Conservation (phyloP, 805 yeast species). For the Allodekkera sacchari region DNA sequence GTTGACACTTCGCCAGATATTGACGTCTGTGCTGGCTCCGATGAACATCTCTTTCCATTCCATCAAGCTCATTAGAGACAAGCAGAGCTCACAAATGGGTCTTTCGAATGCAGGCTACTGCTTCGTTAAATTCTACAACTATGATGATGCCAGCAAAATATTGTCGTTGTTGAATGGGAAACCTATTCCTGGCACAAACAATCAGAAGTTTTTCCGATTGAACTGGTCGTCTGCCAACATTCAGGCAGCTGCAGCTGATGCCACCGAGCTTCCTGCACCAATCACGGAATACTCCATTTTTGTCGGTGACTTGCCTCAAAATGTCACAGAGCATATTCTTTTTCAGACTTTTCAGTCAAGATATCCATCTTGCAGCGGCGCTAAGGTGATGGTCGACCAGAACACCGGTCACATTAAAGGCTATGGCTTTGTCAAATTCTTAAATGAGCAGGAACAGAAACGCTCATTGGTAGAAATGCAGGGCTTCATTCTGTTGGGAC, state of each 20-base stretch:
- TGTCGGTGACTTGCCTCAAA: conserved; percentile 77
- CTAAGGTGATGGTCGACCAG: conserved; percentile 71
- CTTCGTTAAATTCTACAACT: conserved; percentile 64
- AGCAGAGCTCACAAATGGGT: conserved; percentile 26
- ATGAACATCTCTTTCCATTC: conserved; percentile 50
- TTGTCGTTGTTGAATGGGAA: conserved; percentile 55
- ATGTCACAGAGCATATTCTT: conserved; percentile 58
- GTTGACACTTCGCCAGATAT: conserved; percentile 50
- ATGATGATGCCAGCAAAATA: conserved; percentile 57
- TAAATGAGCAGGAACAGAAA: conserved; percentile 56
- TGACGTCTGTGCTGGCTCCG: conserved; percentile 42
- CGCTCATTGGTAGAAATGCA: conserved; percentile 76
- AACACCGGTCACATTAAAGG: conserved; percentile 67
- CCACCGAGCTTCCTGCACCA: conserved; percentile 7
- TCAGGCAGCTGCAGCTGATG: conserved; percentile 14
- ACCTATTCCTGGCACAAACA: conserved; percentile 56
- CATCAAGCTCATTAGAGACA: conserved; percentile 67
- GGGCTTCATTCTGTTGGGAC: conserved; percentile 60
- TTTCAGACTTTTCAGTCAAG: conserved; percentile 58
- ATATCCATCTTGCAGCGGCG: conserved; percentile 68
- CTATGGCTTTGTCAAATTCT: conserved; percentile 83
- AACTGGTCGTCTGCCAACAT: conserved; percentile 63
- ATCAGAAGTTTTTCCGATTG: conserved; percentile 47
- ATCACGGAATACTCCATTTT: conserved; percentile 55
- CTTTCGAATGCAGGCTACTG: conserved; percentile 64